phyloP scores from a whole-genome alignment of 768 basidiomycete genomes.

The Boletus pseudopeckii region DNA sequence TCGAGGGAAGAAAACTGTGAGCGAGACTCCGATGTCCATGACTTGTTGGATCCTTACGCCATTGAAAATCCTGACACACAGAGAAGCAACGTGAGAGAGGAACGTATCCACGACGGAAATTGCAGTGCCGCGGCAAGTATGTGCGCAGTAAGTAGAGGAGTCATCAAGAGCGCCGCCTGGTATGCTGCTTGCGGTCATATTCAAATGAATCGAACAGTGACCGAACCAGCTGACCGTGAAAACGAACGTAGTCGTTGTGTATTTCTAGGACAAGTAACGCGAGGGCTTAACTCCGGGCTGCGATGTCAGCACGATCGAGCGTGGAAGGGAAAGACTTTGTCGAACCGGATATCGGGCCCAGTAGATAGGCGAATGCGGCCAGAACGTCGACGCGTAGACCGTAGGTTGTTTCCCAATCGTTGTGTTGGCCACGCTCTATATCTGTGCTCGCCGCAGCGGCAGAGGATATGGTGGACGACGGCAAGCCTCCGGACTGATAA shows the following conservation, averaged over 20 bases:
- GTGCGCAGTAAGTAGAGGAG: conserved; percentile 55
- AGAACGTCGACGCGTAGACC: conserved; percentile 65
- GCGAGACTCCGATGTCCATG: not conserved
- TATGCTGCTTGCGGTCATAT: conserved; percentile 50
- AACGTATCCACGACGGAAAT: conserved; percentile 51
- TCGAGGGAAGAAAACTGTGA: conserved; percentile 13
- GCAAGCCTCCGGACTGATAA: conserved; percentile 69
- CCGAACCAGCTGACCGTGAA: conserved; percentile 55
- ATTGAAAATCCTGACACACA: conserved; percentile 45
- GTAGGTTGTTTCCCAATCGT: conserved; percentile 69
- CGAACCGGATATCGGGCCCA: conserved; percentile 73
- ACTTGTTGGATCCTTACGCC: conserved; percentile 45
- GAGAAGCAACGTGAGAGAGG: conserved; percentile 45
- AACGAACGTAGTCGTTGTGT: conserved; percentile 71
- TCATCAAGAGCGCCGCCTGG: conserved; percentile 70
- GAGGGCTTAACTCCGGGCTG: conserved; percentile 43
- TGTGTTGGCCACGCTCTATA: conserved; percentile 41
- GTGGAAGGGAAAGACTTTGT: not conserved
- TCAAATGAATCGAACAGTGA: conserved; percentile 3
- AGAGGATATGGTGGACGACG: conserved; percentile 48
- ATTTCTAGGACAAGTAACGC: conserved; percentile 69
- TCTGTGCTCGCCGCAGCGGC: conserved; percentile 36
- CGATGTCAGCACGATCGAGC: not conserved
- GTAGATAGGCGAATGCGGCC: conserved; percentile 60
- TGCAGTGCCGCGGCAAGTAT: conserved; percentile 53